Conservation (phyloP, 768 basidiomycete species). For the Kwoniella sp. region DNA sequence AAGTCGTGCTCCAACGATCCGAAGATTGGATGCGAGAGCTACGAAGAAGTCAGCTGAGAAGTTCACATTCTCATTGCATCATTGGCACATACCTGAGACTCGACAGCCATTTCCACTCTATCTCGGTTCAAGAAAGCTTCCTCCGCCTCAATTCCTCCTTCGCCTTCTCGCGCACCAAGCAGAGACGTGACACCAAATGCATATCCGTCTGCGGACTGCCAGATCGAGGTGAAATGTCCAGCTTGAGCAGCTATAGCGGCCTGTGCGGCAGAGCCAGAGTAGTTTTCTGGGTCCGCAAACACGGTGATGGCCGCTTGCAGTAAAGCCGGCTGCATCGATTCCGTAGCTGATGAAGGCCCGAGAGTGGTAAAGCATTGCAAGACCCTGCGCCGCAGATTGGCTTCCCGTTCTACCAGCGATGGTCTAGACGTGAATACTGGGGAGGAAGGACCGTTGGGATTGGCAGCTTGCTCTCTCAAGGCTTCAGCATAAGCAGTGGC, state of each 20-base stretch:
- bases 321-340: slow-evolving; percentile 76
- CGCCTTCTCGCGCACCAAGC: slow-evolving; percentile 37
- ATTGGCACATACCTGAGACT: slow-evolving; percentile 66
- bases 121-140: slow-evolving; percentile 72
- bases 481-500: slow-evolving; percentile 72
- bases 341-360: slow-evolving; percentile 76
- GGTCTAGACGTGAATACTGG: slow-evolving; percentile 55
- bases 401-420: slow-evolving; percentile 74
- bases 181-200: slow-evolving; percentile 84
- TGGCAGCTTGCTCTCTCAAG: slow-evolving; percentile 58
- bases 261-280: slow-evolving; percentile 70
- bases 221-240: slow-evolving; percentile 79
- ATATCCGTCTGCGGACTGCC: slow-evolving; percentile 85
- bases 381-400: slow-evolving; percentile 77
- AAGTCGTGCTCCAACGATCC: slow-evolving; percentile 83
- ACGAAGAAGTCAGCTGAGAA: slow-evolving; percentile 8
- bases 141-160: slow-evolving; percentile 41
- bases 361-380: slow-evolving; percentile 86
- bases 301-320: slow-evolving; percentile 77
- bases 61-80: not conserved
- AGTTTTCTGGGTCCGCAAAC: slow-evolving; percentile 85
- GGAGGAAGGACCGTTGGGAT: slow-evolving; percentile 32
- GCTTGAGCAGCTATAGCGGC: slow-evolving; percentile 77
- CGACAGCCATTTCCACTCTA: slow-evolving; percentile 75
- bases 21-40: slow-evolving; percentile 77